Evolutionary conservation across 2,329 filamentous ascomycete genomes (phyloP), one percentile per base, ranked within the genome.

Genomic region (Ophiostoma tasmaniense): DNA sequence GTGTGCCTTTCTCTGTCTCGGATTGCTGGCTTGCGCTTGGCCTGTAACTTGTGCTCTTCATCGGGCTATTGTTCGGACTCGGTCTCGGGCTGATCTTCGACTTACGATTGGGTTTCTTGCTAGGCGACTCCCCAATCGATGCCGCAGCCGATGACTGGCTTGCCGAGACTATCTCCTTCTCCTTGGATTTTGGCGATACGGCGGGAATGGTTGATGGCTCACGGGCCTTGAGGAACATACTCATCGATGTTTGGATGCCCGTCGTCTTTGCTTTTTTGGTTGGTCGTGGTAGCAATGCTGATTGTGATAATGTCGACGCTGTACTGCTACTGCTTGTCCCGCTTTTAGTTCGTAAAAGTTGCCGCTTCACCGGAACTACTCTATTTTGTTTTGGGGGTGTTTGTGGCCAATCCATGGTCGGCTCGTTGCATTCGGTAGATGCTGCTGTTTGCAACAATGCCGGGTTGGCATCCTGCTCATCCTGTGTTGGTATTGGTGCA

Each of bases 221-320:
- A 35, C 30, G 30, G 17, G 59, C 17, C 30, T 62, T 62, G 61
- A 72, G 33, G 50, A 73, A 73, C 70, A 71, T 70, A 35, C 65
- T 71, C 33, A 73, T 73, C 10, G 72, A 70, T 25, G 67, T 72
- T 50, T 73, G 72, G 10, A 65, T 39, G 52, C 69, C 69, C 11
- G 64, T 28, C 33, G 50, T 68, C 13, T 71, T 72, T 42, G 67
- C 39, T 55, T 67, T 67, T 64, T 72, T 72, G 6, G 69, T 42
- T 1, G 59, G 59, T 30, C 59, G 59, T 17, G 59, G 20, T 8
- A 33, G 11, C 13, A 30, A 11, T 13, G 61, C n/a, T 11, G 30
- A n/a, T 37, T 28, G 30, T 7, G 59, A 37, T 17, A 20, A 35
- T 35, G 59, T 2, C 30, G 55, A 20, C 6, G 4, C 2, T 30